Conservation (phyloP, 768 basidiomycete genomes). For the Steccherinum ochraceum region DNA sequence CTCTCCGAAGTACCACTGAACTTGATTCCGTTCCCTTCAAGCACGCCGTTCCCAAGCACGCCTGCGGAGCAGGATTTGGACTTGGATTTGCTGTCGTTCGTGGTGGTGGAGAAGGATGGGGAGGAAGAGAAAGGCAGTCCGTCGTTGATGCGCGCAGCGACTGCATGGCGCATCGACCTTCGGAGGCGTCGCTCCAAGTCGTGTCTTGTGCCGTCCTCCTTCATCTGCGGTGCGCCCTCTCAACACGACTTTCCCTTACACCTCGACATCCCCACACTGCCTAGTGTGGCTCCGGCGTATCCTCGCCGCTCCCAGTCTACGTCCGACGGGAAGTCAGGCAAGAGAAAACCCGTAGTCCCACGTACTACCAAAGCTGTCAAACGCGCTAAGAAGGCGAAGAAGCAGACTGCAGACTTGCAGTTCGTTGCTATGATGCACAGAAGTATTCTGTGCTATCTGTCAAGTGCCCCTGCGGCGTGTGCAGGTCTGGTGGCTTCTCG, state of each 20-base stretch:
- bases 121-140: not conserved
- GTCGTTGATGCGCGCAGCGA: constrained; percentile 7
- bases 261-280: constrained; percentile 1
- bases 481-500: constrained; percentile 15
- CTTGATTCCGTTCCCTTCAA: constrained; percentile 10
- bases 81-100: not conserved
- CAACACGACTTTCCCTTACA: not conserved
- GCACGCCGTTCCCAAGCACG: constrained; percentile 11
- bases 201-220: not conserved
- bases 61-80: constrained; percentile 5
- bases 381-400: constrained; percentile 3
- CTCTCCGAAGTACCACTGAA: not conserved
- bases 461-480: not conserved
- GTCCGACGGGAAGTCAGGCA: constrained; percentile 3
- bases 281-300: constrained; percentile 5
- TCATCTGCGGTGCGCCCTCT: not conserved
- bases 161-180: constrained; percentile 8
- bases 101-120: not conserved
- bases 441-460: constrained; percentile 24
- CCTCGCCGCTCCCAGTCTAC: not conserved
- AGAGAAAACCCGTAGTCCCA: constrained; percentile 28
- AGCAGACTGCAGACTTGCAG: constrained; percentile 27
- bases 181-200: constrained; percentile 27
- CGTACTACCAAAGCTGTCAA: constrained; percentile 10
- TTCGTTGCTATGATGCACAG: constrained; percentile 32